Base-by-base conservation (phyloP, 352 stramenopile species). In the Halophytophthora batemanensis region DNA sequence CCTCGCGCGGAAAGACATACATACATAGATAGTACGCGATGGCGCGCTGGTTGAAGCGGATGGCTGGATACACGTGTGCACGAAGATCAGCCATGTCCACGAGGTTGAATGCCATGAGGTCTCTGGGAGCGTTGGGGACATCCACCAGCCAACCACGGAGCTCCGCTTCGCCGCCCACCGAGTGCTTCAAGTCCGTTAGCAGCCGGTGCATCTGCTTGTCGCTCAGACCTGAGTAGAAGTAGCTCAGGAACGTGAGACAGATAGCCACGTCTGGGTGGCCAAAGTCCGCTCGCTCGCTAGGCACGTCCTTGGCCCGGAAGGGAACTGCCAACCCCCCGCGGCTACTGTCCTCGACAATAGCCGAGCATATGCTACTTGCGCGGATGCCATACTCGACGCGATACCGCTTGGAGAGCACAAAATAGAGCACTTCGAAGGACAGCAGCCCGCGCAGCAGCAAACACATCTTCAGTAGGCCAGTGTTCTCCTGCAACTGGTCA, bases 11-110 rank as follows among this genome's bases (percentile, higher is more conserved):
- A 50, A 93, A 87, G 28, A 90, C 73, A 28, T 44, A 64, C 19
- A 28, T 53, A 40, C 82, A 82, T 13, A 91, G 48, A 61, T 64
- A 91, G 47, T 89, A 91, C 38, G 90, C 85, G 57, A 91, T 77
- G 11, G 66, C 55, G 23, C 62, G 37, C 31, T 72, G 82, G 46
- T 77, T 76, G 14, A 50, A 61, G 11, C 53, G 40, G 47, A 67
- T 87, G 6, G 56, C 42, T 4, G 64, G 8, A 19, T 51, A 61
- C 33, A 93, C 37, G 3, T 70, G 47, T 7, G 61, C 35, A 12
- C 83, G 60, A 50, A 89, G 78, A 6, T 54, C n/a, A 1, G 56
- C 54, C 53, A 87, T 87, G 21, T 67, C 67, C 10, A 79, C 23
- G 38, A 84, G 77, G 37, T 91, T 67, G 42, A 87, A 75, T 15